Conservation (phyloP, 1,139 yeast species). For the Keqinozyma sinolaborantium region DNA sequence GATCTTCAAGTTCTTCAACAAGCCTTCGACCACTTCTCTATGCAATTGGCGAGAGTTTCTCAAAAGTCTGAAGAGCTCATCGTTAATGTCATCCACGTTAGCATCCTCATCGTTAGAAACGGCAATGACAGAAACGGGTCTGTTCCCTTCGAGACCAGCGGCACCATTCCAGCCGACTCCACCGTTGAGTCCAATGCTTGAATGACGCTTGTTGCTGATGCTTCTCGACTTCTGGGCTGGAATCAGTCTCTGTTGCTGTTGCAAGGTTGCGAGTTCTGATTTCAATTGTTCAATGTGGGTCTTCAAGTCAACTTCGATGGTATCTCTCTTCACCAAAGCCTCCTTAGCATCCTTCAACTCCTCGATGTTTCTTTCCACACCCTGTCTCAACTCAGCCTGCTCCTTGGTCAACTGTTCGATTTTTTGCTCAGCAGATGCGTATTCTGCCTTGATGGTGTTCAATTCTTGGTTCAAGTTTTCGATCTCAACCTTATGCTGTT, state of each 20-base stretch:
- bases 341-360: conserved; percentile 63
- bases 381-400: conserved; percentile 61
- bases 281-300: conserved; percentile 68
- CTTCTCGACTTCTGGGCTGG: conserved; percentile 27
- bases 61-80: conserved; percentile 66
- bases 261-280: conserved; percentile 56
- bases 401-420: conserved; percentile 63
- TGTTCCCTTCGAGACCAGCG: conserved; percentile 19
- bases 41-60: conserved; percentile 80
- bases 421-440: conserved; percentile 58
- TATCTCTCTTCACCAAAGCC: conserved; percentile 59
- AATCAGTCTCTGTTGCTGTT: conserved; percentile 25
- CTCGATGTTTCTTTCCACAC: conserved; percentile 57
- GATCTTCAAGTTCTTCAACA: conserved; percentile 82
- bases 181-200: conserved; percentile 23
- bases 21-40: conserved; percentile 82
- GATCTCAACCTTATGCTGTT: conserved; percentile 49
- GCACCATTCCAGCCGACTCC: conserved; percentile 3
- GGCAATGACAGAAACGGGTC: conserved; percentile 61
- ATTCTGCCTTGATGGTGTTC: conserved; percentile 52
- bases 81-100: conserved; percentile 65
- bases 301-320: conserved; percentile 67
- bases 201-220: conserved; percentile 35
- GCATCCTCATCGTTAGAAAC: conserved; percentile 54
- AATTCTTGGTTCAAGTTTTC: conserved; percentile 57